Conservation (phyloP, 192 early-diverging fungal genomes). For the Backusella tarrabulga region DNA sequence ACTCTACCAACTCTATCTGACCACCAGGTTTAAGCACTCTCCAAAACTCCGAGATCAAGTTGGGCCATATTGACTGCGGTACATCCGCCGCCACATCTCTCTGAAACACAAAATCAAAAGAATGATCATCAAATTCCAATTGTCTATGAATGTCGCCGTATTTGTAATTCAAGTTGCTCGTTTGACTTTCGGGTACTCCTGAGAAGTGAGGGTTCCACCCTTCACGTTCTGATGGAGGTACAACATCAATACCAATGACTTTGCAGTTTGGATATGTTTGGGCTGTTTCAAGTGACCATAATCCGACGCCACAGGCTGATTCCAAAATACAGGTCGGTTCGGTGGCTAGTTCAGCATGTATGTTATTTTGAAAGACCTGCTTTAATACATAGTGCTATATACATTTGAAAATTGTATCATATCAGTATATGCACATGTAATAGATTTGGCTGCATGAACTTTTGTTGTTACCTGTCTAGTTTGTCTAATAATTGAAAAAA, state of each 20-base stretch:
- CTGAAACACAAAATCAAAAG: constrained; percentile 49
- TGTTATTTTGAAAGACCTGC: constrained; percentile 23
- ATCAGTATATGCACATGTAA: neutral
- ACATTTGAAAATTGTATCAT: neutral
- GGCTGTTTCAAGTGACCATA: constrained; percentile 47
- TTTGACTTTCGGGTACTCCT: neutral
- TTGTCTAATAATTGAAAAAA: constrained; percentile 7
- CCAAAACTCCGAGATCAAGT: constrained; percentile 15
- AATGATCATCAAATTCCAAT: constrained; percentile 40
- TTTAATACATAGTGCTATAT: constrained; percentile 31
- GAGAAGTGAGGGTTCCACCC: neutral
- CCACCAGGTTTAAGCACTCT: constrained; percentile 25
- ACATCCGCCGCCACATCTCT: constrained; percentile 22
- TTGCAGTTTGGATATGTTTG: constrained; percentile 42
- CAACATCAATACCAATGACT: constrained; percentile 50
- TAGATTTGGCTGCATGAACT: neutral
- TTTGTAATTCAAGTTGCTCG: neutral
- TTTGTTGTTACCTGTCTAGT: constrained; percentile 12
- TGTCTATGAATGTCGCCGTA: constrained; percentile 36
- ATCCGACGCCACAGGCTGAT: constrained; percentile 23
- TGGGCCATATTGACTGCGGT: constrained; percentile 18
- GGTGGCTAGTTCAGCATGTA: neutral
- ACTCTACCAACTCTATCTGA: constrained; percentile 25
- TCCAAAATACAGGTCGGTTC: constrained; percentile 15
- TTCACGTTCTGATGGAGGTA: constrained; percentile 19